These are phyloP conservation scores for Boechera retrofracta DNA, from an alignment of 345 rosid species.

Conservation along the genomic window DNA sequence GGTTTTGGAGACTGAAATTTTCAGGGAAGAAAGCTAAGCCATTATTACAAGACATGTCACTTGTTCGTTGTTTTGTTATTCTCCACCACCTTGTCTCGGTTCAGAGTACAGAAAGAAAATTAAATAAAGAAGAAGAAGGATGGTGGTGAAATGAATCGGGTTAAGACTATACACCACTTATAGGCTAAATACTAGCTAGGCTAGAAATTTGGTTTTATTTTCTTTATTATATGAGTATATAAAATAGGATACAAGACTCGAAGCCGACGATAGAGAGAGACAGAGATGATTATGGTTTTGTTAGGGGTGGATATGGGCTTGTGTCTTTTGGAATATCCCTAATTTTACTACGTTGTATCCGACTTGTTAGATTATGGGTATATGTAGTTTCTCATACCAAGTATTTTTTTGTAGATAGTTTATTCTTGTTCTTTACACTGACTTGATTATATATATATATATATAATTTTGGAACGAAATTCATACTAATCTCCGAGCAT, in stretches of 20 bases:
- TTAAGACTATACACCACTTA: conserved; percentile 35
- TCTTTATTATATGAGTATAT: conserved; percentile 22
- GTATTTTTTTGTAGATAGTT: not conserved
- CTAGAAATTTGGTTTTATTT: conserved; percentile 15
- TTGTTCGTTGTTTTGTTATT: not conserved
- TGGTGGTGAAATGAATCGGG: conserved; percentile 36
- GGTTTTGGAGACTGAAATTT: conserved; percentile 80
- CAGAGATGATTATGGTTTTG: not conserved
- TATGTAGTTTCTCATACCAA: not conserved
- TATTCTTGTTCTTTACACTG: not conserved
- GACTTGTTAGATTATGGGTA: not conserved
- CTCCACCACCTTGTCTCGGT: conserved; percentile 21
- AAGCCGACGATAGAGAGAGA: not conserved
- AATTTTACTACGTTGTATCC: not conserved
- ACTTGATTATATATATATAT: no score
- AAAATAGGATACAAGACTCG: conserved; percentile 31
- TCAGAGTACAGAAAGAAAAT: not conserved
- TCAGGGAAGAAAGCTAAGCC: conserved; percentile 84
- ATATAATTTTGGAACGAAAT: no score
- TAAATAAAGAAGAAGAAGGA: conserved; percentile 6
- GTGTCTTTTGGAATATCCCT: not conserved
- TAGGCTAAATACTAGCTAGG: conserved; percentile 32
- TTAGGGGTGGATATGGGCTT: conserved; percentile 9
- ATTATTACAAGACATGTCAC: conserved; percentile 69
- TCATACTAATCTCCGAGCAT: no score